Evolutionary conservation across 176 grass and related monocot species (phyloP), one percentile per base, ranked within the genome.

Genomic region (Eragrostis nindensis): DNA sequence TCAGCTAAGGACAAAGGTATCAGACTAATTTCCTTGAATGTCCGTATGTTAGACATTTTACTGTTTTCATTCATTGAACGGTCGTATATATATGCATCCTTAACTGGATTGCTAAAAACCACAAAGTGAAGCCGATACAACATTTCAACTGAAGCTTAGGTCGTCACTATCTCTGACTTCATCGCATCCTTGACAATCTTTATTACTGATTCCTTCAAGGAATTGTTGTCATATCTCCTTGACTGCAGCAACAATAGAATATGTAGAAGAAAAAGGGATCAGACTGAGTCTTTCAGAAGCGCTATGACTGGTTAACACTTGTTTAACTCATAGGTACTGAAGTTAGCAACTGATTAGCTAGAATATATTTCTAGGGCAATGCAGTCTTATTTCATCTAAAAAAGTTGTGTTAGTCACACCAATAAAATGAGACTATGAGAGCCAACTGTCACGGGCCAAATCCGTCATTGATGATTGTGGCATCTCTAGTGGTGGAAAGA

Each of bases 181-280:
- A 43, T 70, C 22, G 16, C 44, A 21, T 36, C 75, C 66, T 24
- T 85, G 75, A 78, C 44, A 22, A 11, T 60, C 19, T 52, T 43
- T 15, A 22, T 43, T 29, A 78, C n/a, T 12, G 45, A 43, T 22
- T 85, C 74, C 66, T 78, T 85, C 22, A 78, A 16, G 32, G 53
- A 71, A 7, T 42, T 47, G 12, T 85, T n/a, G 47, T 85, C 66
- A 1, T 19, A 71, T 77, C 55, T 64, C 11, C 44, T 71, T 12
- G 66, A 53, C 74, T 85, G 55, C 22, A 27, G 21, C 9, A 19
- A 25, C 13, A 71, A 48, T 47, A 50, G 21, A 10, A 32, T 39
- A 68, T 36, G 4, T 48, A 42, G 29, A 30, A 66, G 53, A 59
- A 74, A 24, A 42, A 1, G 4, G 4, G 4, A 64, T 69, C 46